Evolutionary conservation across 768 basidiomycete species (phyloP).

Genomic region (Suillus subluteus): DNA sequence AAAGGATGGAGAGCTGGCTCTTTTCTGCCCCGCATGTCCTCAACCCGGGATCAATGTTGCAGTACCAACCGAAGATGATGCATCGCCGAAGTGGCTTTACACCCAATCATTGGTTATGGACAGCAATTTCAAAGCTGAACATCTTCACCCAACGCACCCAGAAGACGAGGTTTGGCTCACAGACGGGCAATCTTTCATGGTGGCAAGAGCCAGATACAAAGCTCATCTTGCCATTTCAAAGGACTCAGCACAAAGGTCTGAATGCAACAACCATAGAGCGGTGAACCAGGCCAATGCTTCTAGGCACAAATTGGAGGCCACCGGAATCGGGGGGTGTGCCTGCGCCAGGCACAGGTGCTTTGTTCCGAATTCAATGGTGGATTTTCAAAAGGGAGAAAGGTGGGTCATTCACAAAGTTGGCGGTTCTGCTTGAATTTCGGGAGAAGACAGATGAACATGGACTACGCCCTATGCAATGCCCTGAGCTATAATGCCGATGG

Average conservation of each 20-base stretch:
- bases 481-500: too few relatives aligned
- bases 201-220: background rate
- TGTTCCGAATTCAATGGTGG: slow-evolving; percentile 20
- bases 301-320: slow-evolving; percentile 23
- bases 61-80: background rate
- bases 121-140: background rate
- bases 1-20: background rate
- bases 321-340: slow-evolving; percentile 33
- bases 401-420: background rate
- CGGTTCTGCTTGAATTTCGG: slow-evolving; percentile 17
- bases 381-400: slow-evolving; percentile 27
- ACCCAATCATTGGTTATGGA: background rate
- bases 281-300: slow-evolving; percentile 20
- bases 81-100: too few relatives aligned
- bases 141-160: slow-evolving; percentile 13
- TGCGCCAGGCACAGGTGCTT: slow-evolving; percentile 37
- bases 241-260: slow-evolving; percentile 6
- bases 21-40: slow-evolving; percentile 12
- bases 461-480: too few relatives aligned
- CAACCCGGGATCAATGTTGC: slow-evolving; percentile 3
- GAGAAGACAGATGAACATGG: slow-evolving; percentile 5
- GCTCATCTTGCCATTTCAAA: background rate
- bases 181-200: slow-evolving; percentile 10
- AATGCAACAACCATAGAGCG: slow-evolving; percentile 23
- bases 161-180: slow-evolving; percentile 20